phyloP scores from a whole-genome alignment of 495 filamentous ascomycete species.

The Lasiosphaeria miniovina region DNA sequence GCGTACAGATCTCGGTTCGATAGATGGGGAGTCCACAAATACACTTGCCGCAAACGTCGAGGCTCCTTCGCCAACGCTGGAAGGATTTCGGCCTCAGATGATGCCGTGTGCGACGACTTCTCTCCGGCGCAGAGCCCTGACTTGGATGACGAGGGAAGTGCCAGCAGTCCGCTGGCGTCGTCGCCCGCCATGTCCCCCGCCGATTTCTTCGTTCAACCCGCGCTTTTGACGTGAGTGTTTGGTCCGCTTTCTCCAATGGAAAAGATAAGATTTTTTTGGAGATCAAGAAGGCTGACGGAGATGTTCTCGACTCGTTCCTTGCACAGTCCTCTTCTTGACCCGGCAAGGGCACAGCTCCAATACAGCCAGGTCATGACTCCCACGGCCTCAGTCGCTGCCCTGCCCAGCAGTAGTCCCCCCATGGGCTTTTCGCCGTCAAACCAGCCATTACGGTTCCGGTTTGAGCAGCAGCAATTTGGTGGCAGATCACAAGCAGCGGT shows the following conservation, averaged over 20 bases:
- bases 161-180: slow-evolving; percentile 3
- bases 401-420: background rate
- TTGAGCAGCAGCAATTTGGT: background rate
- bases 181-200: background rate
- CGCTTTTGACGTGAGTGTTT: background rate
- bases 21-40: slow-evolving; percentile 45
- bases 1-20: slow-evolving; percentile 46
- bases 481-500: background rate
- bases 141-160: background rate
- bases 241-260: background rate
- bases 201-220: background rate
- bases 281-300: background rate
- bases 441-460: background rate
- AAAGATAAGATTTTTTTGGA: background rate
- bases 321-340: background rate
- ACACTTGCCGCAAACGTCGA: slow-evolving; percentile 36
- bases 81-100: slow-evolving; percentile 9
- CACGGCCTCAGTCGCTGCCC: background rate
- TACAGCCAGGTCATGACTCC: background rate
- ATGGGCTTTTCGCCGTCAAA: background rate
- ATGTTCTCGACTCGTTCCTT: slow-evolving; percentile 1
- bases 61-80: slow-evolving; percentile 11
- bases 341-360: background rate
- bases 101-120: background rate
- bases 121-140: slow-evolving; percentile 3